Evolutionary conservation across 495 filamentous ascomycete genomes (phyloP).

Genomic region (Talaromyces thailandensis): DNA sequence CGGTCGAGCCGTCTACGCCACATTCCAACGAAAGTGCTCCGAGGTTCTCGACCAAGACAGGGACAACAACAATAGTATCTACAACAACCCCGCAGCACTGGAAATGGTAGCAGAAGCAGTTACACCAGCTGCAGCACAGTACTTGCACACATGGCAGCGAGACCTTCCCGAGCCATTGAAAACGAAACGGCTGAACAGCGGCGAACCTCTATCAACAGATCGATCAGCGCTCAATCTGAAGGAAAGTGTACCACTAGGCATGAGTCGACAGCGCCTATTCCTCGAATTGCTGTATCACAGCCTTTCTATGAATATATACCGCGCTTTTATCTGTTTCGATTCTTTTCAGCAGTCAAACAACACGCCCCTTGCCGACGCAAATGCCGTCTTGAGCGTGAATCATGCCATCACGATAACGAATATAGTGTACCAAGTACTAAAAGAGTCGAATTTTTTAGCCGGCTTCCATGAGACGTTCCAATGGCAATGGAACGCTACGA

Average conservation of each 20-base stretch:
- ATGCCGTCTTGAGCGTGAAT: slow-evolving; percentile 24
- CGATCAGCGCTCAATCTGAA: slow-evolving; percentile 26
- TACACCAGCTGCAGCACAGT: slow-evolving; percentile 12
- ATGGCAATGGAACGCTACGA: slow-evolving; percentile 41
- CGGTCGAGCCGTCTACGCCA: not conserved
- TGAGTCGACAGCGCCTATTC: slow-evolving; percentile 20
- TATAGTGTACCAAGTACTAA: slow-evolving; percentile 39
- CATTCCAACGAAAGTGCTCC: not conserved
- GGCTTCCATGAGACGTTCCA: slow-evolving; percentile 39
- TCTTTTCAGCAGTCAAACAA: not conserved
- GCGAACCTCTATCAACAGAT: slow-evolving; percentile 30
- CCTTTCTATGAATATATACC: slow-evolving; percentile 15
- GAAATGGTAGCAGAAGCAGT: slow-evolving; percentile 24
- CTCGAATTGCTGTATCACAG: slow-evolving; percentile 24
- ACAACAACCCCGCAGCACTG: slow-evolving; percentile 4
- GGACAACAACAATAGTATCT: not conserved
- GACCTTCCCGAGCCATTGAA: slow-evolving; percentile 29
- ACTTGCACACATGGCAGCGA: slow-evolving; percentile 23
- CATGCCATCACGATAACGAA: slow-evolving; percentile 39
- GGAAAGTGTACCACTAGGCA: slow-evolving; percentile 20
- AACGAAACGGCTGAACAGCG: slow-evolving; percentile 17
- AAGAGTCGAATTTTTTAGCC: slow-evolving; percentile 30
- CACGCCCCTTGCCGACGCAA: slow-evolving; percentile 17
- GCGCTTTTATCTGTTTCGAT: slow-evolving; percentile 18
- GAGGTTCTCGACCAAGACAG: not conserved